Evolutionary conservation across 2,329 filamentous ascomycete genomes (phyloP).

Genomic region (Ilyonectria sp.): DNA sequence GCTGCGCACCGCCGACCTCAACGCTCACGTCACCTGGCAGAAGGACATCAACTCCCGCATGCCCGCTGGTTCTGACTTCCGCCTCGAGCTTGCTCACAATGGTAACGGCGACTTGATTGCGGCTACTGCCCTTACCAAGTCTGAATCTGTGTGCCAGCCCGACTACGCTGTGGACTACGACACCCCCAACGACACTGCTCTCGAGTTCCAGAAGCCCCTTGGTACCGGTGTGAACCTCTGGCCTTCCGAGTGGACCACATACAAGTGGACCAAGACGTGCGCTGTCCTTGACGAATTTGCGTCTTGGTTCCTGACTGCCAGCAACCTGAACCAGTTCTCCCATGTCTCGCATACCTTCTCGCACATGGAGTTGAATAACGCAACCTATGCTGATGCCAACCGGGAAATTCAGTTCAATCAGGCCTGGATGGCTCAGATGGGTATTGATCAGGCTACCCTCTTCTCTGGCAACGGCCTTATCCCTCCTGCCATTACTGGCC

Average conservation of each 20-base stretch:
- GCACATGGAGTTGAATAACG: conserved; percentile 38
- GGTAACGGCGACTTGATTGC: conserved; percentile 40
- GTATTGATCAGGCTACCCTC: conserved; percentile 34
- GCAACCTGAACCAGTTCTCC: conserved; percentile 37
- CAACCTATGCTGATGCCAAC: conserved; percentile 35
- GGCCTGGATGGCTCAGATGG: conserved; percentile 39
- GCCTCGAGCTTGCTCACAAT: conserved; percentile 37
- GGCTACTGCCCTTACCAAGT: neutral
- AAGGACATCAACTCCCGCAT: conserved; percentile 31
- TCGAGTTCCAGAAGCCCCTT: conserved; percentile 33
- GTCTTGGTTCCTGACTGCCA: conserved; percentile 32
- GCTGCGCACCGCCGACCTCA: conserved; percentile 34
- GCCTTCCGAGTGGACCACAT: conserved; percentile 21
- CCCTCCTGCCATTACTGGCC: conserved; percentile 38
- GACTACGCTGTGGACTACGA: conserved; percentile 31
- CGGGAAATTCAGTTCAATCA: conserved; percentile 40
- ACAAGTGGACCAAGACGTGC: conserved; percentile 35
- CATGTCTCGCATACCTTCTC: conserved; percentile 41
- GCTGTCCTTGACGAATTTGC: conserved; percentile 36
- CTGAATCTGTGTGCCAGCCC: conserved; percentile 19
- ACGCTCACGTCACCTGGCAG: conserved; percentile 35
- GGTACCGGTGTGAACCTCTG: conserved; percentile 27
- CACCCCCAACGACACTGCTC: conserved; percentile 25
- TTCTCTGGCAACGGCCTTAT: conserved; percentile 33
- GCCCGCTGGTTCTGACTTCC: conserved; percentile 31